A percentile compares a stretch with the other conserved stretches of the same genome.
Evolutionary conservation across 306 rosid genomes (phyloP).

Genomic region (Prosopis cineraria): DNA sequence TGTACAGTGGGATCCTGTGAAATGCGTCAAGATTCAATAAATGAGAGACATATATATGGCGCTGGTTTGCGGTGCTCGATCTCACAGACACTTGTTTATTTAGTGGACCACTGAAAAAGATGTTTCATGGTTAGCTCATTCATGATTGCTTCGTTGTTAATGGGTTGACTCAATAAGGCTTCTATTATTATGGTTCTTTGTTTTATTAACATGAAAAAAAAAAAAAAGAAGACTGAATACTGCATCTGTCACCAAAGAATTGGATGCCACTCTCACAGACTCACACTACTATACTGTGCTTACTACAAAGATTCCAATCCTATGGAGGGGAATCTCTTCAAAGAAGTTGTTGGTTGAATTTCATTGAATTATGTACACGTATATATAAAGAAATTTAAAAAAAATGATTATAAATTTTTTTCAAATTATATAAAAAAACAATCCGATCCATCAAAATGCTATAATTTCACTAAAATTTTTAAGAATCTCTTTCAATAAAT

Average conservation of each 20-base stretch:
- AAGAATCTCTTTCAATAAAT: no score
- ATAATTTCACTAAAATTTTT: no score
- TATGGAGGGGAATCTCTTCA: neutral
- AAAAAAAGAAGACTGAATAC: neutral
- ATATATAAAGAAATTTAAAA: no score
- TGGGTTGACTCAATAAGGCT: slow-evolving; percentile 26
- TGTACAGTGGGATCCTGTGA: neutral
- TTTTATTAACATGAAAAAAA: neutral
- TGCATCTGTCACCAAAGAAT: neutral
- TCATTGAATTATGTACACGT: no score
- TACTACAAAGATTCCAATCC: neutral
- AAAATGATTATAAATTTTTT: no score
- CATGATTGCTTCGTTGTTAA: neutral
- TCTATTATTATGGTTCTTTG: neutral
- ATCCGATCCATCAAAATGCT: no score
- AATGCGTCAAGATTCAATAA: slow-evolving; percentile 39
- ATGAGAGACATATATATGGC: neutral
- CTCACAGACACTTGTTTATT: neutral
- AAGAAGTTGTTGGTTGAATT: no score
- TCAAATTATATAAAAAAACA: no score
- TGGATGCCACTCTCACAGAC: neutral
- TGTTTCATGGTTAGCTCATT: slow-evolving; percentile 25
- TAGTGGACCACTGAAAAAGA: no score
- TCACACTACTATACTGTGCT: neutral
- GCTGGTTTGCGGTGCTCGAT: neutral